Base-by-base conservation (phyloP, 495 filamentous ascomycete genomes). In the Talaromyces wortmannii region DNA sequence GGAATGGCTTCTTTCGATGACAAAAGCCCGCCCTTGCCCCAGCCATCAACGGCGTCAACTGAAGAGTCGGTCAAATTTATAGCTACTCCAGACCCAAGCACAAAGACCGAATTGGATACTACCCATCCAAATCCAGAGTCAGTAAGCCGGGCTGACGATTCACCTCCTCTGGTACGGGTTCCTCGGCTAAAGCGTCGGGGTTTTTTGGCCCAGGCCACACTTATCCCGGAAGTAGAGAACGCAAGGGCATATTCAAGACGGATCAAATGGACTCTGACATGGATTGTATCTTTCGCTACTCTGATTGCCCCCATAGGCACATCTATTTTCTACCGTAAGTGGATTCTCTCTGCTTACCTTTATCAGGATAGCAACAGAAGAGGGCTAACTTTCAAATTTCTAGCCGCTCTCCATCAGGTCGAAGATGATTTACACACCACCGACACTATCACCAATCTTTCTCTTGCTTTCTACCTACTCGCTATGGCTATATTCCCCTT, bases 401-500 rank as follows among this genome's bases (percentile, higher is more conserved):
- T 49, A 84, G 87, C 89, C 53, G 80, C 84, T 2, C 75, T 92
- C 17, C 65, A 71, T 15, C 67, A 83, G 31, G 79, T 92, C 47
- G 66, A 82, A 4, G 56, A 59, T 7, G 78, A 86, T 32, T 69
- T 91, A 15, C 44, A 81, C 47, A 69, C 80, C 36, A 77, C 77
- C 1, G 61, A 77, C 17, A 81, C 83, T 7, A 67, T 88, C 31
- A 80, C 86, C 18, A 91, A 91, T 61, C 64, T 91, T 40, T 83
- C 84, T 13, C 79, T 89, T 6, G 85, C 89, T 7, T 64, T 90
- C 36, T 91, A 89, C 61, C 88, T 91, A 87, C 74, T 91, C 6
- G 66, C 78, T 50, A 88, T 91, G 86, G 78, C 81, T 36, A 85
- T 91, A 43, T 90, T 87, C 56, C 88, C 88, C 1, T 77, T 92